Conservation (phyloP, 768 basidiomycete genomes). For the Chalciporus sphaerocephalus region DNA sequence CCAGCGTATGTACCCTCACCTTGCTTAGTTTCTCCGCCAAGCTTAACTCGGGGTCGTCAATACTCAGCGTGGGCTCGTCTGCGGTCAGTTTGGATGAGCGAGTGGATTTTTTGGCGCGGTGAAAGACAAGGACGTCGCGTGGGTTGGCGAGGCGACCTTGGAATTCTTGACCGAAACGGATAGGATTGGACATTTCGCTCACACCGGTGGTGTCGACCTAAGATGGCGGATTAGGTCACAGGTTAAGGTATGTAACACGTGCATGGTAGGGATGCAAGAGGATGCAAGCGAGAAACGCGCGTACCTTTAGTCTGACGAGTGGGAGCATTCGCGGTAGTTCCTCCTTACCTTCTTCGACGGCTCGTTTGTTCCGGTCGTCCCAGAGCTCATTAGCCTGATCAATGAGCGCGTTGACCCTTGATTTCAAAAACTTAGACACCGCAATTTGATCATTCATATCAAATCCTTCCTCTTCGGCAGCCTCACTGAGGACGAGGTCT, state of each 20-base stretch:
- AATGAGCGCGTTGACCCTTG: constrained; percentile 46
- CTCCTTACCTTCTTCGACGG: constrained; percentile 58
- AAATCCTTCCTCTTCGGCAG: constrained; percentile 70
- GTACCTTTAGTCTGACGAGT: constrained; percentile 77
- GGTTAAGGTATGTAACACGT: background rate
- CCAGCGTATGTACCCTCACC: constrained; percentile 83
- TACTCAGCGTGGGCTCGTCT: constrained; percentile 76
- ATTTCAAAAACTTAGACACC: constrained; percentile 76
- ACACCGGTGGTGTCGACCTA: constrained; percentile 90
- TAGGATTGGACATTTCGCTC: constrained; percentile 89
- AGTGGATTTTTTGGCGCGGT: constrained; percentile 64
- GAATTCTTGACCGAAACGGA: constrained; percentile 96
- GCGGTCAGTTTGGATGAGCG: constrained; percentile 53
- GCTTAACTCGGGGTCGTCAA: constrained; percentile 68
- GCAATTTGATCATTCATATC: constrained; percentile 78
- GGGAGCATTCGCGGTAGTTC: constrained; percentile 73
- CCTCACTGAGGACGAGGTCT: constrained; percentile 69
- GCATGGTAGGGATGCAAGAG: too few species aligned
- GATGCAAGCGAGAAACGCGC: too few species aligned
- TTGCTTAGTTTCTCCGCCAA: constrained; percentile 72
- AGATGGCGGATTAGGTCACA: background rate
- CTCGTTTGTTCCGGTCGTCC: constrained; percentile 66
- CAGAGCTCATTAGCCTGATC: constrained; percentile 71
- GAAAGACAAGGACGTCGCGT: constrained; percentile 86
- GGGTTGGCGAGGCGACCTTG: constrained; percentile 90